Base-by-base conservation (phyloP, 805 yeast genomes). In the Debaryomyces tyrocola region DNA sequence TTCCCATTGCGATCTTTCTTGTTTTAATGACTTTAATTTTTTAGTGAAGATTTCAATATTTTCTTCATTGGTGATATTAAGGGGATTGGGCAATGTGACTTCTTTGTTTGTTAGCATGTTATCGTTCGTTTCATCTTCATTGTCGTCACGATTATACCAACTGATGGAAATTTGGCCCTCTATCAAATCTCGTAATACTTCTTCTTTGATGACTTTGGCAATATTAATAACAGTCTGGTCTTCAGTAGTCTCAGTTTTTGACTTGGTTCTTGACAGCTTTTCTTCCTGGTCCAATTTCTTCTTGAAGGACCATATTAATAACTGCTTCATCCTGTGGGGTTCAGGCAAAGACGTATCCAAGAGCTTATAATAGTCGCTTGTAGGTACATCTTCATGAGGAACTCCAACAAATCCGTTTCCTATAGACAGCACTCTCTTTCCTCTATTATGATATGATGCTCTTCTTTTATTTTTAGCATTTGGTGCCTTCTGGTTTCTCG, bases 401-500 rank as follows among this genome's bases (percentile, higher is more conserved):
- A 75, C 77, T 0, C 84, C 87, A 2, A 70, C 73, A 53, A 80
- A 81, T 2, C 91, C 92, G 56, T 84, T 85, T 1, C 91, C 90
- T 6, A 86, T 78, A 0, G 90, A 83, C 57, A 87, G 85, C 2
- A 83, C 79, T 24, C 94, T 64, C 55, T 84, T 84, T 6, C 94
- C 94, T 29, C 94, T 68, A 44, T 78, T 76, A 34, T 75, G 60
- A 52, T 83, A 64, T 1, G 86, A 80, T 1, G 80, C 58, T 43
- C 85, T 59, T 53, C 86, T 68, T 38, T 63, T 64, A 35, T 58
- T 52, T 11, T 14, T 33, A 7, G 28, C 5, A 27, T 41, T 33
- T 14, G 37, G 12, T 20, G 10, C 17, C 24, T 27, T 39, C 10
- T 14, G 18, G 9, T 33, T 37, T 43, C 21, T 28, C 12, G 14